phyloP scores from a whole-genome alignment of 768 basidiomycete genomes.

The Tephrocybe sp. region DNA sequence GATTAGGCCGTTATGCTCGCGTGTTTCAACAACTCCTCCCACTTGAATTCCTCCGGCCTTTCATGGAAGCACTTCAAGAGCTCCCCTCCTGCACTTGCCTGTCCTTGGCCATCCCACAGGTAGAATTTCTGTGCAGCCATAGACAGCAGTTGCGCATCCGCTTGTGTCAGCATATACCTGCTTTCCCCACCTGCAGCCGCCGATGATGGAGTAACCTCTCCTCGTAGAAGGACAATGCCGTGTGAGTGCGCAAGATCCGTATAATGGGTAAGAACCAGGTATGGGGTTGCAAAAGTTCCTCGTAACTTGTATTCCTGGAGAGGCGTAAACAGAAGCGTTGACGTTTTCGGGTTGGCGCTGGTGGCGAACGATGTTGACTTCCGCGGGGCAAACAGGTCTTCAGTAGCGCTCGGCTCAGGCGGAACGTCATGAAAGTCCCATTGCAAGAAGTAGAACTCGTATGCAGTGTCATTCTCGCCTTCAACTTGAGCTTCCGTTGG shows the following conservation, averaged over 20 bases:
- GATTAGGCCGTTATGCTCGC: slow-evolving; percentile 30
- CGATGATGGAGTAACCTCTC: slow-evolving; percentile 82
- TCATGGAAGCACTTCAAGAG: slow-evolving; percentile 77
- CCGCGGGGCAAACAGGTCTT: slow-evolving; percentile 46
- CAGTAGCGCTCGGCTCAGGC: slow-evolving; percentile 47
- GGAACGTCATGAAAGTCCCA: slow-evolving; percentile 86
- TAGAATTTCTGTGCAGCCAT: slow-evolving; percentile 88
- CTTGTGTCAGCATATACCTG: slow-evolving; percentile 66
- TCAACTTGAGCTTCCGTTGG: slow-evolving; percentile 19
- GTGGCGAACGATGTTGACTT: slow-evolving; percentile 15
- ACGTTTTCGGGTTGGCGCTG: slow-evolving; percentile 45
- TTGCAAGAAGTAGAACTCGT: slow-evolving; percentile 85
- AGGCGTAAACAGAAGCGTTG: slow-evolving; percentile 90
- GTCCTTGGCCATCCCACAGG: slow-evolving; percentile 48
- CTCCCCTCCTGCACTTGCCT: slow-evolving; percentile 41
- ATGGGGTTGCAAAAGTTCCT: slow-evolving; percentile 84
- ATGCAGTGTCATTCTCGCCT: slow-evolving; percentile 43
- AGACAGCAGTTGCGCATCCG: slow-evolving; percentile 82
- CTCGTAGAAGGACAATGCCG: slow-evolving; percentile 81
- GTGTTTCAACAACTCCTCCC: slow-evolving; percentile 74
- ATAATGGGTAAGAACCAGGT: slow-evolving; percentile 88
- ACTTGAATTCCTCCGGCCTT: slow-evolving; percentile 73
- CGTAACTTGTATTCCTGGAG: slow-evolving; percentile 91
- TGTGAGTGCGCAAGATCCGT: slow-evolving; percentile 84
- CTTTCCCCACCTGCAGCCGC: slow-evolving; percentile 35